phyloP scores from a whole-genome alignment of 73 alveolate species.

The Paramecium tetraurelia region DNA sequence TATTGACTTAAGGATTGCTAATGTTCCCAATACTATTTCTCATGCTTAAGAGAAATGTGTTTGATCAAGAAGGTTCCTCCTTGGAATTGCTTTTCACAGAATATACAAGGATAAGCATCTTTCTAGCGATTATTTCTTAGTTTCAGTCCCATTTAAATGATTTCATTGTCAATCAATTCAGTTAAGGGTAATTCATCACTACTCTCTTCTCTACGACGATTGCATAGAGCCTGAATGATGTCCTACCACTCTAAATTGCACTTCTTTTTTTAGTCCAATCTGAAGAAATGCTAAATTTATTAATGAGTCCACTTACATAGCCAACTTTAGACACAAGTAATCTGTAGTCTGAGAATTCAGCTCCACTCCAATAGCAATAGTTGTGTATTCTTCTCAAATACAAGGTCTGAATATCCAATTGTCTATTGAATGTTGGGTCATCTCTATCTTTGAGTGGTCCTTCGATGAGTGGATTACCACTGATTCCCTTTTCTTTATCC shows the following conservation, averaged over 20 bases:
- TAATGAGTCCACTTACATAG: background rate
- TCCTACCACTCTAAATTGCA: slow-evolving; percentile 11
- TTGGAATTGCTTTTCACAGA: slow-evolving; percentile 12
- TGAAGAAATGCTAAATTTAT: background rate
- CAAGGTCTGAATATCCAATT: background rate
- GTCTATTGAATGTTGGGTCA: slow-evolving; percentile 41
- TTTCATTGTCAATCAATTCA: slow-evolving; percentile 31
- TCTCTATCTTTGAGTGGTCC: slow-evolving; percentile 54
- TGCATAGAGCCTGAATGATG: background rate
- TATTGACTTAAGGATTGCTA: background rate
- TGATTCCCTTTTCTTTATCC: background rate
- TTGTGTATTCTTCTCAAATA: slow-evolving; percentile 11
- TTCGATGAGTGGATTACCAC: slow-evolving; percentile 20
- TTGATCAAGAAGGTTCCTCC: background rate
- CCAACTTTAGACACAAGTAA: slow-evolving; percentile 35
- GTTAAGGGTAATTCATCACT: background rate
- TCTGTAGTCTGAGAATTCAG: slow-evolving; percentile 35
- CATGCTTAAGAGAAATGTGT: slow-evolving; percentile 27
- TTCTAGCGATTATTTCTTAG: background rate
- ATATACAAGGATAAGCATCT: slow-evolving; percentile 16
- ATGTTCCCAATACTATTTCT: background rate
- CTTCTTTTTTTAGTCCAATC: slow-evolving; percentile 15
- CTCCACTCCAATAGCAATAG: slow-evolving; percentile 53
- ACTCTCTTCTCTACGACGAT: background rate
- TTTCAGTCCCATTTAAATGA: background rate